Evolutionary conservation across 1,284 basidiomycete species (phyloP).

Genomic region (Ceratobasidium papillatum): DNA sequence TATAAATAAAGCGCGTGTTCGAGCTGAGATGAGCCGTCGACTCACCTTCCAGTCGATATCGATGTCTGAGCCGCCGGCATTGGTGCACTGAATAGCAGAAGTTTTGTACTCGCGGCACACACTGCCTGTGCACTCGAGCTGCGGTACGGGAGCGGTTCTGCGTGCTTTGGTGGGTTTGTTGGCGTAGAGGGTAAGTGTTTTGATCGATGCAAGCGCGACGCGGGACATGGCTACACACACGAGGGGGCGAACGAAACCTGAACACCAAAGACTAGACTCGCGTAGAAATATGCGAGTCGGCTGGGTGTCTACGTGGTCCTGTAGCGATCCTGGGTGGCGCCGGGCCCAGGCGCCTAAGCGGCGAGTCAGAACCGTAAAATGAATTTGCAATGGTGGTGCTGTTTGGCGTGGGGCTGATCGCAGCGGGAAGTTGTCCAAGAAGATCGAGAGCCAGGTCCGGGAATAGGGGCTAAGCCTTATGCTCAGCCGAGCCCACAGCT

Average conservation of each 20-base stretch:
- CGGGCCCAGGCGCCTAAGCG: not conserved
- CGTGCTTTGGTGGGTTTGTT: conserved; percentile 52
- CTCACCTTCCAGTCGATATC: conserved; percentile 55
- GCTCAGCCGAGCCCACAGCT: conserved; percentile 5
- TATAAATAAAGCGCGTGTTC: not conserved
- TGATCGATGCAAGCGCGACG: conserved; percentile 53
- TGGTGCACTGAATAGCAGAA: conserved; percentile 59
- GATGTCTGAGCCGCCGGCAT: conserved; percentile 56
- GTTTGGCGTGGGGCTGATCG: conserved; percentile 24
- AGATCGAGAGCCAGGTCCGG: not conserved
- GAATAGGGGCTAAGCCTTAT: conserved; percentile 8
- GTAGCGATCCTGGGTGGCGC: not conserved
- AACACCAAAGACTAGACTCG: no score
- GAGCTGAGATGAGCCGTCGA: conserved; percentile 14
- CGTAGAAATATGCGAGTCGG: not conserved
- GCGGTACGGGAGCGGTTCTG: conserved; percentile 55
- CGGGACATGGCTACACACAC: not conserved
- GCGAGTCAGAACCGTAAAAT: not conserved
- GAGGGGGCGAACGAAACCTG: not conserved
- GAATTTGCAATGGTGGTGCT: conserved; percentile 4
- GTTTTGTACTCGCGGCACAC: conserved; percentile 56
- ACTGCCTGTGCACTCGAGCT: conserved; percentile 58
- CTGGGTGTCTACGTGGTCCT: conserved; percentile 7
- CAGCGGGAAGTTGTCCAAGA: not conserved
- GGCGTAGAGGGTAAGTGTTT: conserved; percentile 58